Percentiles rank a stretch among this genome's conserved stretches.
Evolutionary conservation across 1,139 yeast species (phyloP).

Genomic region (Yamadazyma diospyri): DNA sequence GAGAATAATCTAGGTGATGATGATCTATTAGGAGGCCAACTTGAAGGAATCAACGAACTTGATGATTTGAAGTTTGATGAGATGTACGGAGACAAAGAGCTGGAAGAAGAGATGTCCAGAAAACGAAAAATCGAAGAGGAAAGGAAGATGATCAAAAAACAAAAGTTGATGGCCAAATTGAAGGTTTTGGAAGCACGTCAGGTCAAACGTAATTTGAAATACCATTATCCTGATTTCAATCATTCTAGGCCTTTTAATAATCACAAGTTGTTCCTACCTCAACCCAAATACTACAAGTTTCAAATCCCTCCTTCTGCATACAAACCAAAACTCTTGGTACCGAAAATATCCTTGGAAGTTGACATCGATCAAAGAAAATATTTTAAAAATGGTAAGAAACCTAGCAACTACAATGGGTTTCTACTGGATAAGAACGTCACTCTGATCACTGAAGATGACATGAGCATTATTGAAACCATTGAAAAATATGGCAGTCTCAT

Average conservation of each 20-base stretch:
- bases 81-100: slow-evolving; percentile 24
- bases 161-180: slow-evolving; percentile 26
- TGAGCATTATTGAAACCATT: slow-evolving; percentile 27
- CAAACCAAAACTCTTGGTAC: slow-evolving; percentile 57
- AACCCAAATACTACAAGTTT: slow-evolving; percentile 51
- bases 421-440: slow-evolving; percentile 11
- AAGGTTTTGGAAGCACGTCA: slow-evolving; percentile 32
- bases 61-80: slow-evolving; percentile 39
- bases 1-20: slow-evolving; percentile 12
- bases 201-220: slow-evolving; percentile 34
- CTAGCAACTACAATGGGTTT: slow-evolving; percentile 4
- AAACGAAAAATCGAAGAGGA: slow-evolving; percentile 9
- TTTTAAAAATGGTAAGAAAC: slow-evolving; percentile 30
- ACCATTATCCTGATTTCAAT: slow-evolving; percentile 63
- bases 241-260: slow-evolving; percentile 56
- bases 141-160: slow-evolving; percentile 21
- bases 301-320: slow-evolving; percentile 49
- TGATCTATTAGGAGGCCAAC: slow-evolving; percentile 35
- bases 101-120: neutral
- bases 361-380: slow-evolving; percentile 44
- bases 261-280: slow-evolving; percentile 65
- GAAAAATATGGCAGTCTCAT: slow-evolving; percentile 13
- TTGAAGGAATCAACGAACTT: slow-evolving; percentile 41
- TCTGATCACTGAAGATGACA: slow-evolving; percentile 29
- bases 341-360: slow-evolving; percentile 49